Evolutionary conservation across 148 eudicot genomes (phyloP), one percentile per base, ranked within the genome.

Genomic region (Mesembryanthemum crystallinum): DNA sequence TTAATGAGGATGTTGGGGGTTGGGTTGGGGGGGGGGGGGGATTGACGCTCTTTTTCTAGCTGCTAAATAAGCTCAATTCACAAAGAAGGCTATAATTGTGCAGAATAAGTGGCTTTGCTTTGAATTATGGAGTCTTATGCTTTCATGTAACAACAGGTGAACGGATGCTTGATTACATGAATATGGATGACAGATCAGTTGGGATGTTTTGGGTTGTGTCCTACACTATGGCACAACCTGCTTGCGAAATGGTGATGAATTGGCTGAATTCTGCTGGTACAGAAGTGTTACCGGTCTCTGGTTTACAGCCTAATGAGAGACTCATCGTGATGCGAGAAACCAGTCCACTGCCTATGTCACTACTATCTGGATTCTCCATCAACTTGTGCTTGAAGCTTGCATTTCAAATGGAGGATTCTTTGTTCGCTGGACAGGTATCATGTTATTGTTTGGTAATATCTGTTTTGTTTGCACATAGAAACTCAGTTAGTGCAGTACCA

Each of bases 161-260:
- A 52, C 86, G 89, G 43, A 84, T 84, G 87, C 81, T 92, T 77
- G 94, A 96, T 82, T 96, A 89, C 80, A 89, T 86, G 97, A 92
- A 85, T 80, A 76, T 96, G 90, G 99, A 96, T 79, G 96, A 89
- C 43, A 88, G 90, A 79, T 92, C 98, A 45, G 63, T 84, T 74
- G 99, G 99, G 76, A 92, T 96, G 98, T 92, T 92, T 88, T 96
- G 99, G 99, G 97, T 92, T 77, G 91, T 91, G 39, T 91, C 98
- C 68, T 91, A 92, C 81, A 89, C 96, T 45, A 91, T 88, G 98
- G 90, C 89, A 63, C 94, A 88, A 52, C 97, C 94, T 79, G 91
- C 99, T 62, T 92, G 94, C 80, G 98, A 96, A 47, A 86, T 87
- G 77, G 94, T 96, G 85, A 92, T 91, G 88, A 82, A 79, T 81